Evolutionary conservation across 306 rosid species (phyloP).

Genomic region (Quercus mongolica): DNA sequence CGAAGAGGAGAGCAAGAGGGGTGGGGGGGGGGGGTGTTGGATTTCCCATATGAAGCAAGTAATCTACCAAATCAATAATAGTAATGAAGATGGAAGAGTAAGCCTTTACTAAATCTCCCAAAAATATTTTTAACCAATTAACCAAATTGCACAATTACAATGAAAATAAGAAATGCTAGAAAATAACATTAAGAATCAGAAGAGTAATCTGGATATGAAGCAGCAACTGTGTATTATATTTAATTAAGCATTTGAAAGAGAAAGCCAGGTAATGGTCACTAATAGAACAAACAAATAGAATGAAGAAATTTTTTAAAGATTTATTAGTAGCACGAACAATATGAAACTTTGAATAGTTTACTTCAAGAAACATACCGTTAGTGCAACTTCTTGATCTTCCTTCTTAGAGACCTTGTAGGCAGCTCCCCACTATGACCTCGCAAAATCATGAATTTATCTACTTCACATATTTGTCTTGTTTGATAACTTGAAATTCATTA

Average conservation of each 20-base stretch:
- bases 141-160: not conserved
- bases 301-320: not conserved
- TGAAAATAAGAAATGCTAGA: not conserved
- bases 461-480: slow-evolving; percentile 16
- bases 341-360: not conserved
- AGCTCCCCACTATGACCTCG: slow-evolving; percentile 76
- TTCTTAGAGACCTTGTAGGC: slow-evolving; percentile 74
- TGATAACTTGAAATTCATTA: slow-evolving; percentile 13
- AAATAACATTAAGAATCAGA: not conserved
- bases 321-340: not conserved
- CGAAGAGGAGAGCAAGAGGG: no score
- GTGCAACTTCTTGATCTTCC: slow-evolving; percentile 81
- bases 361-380: slow-evolving; percentile 41
- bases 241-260: not conserved
- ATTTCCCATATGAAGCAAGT: not conserved
- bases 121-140: not conserved
- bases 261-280: not conserved
- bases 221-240: not conserved
- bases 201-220: not conserved
- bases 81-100: not conserved
- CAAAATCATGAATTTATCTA: slow-evolving; percentile 23
- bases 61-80: not conserved
- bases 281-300: not conserved
- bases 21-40: no score
- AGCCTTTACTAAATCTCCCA: not conserved